Base-by-base conservation (phyloP, 2,329 filamentous ascomycete genomes). In the Balansia obtecta region DNA sequence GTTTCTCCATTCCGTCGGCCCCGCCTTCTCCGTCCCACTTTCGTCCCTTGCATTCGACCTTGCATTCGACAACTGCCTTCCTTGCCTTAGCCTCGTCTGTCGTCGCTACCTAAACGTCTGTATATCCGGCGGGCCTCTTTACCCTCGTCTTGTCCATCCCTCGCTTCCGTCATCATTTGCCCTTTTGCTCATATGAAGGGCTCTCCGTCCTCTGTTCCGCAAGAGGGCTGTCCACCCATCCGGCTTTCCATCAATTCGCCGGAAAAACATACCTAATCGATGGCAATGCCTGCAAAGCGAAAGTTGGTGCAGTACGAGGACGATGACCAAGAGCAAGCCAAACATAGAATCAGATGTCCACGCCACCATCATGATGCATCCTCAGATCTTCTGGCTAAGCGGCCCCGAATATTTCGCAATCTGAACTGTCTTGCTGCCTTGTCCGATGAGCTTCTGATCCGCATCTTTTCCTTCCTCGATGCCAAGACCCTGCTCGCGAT, bases 401-500 rank as follows among this genome's bases (percentile, higher is more conserved):
- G 50, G 12, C 38, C 18, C n/a, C 50, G 50, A 12, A 45, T 20
- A 3, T 32, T n/a, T 16, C 44, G 16, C n/a, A 12, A 32, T 7
- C 22, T 43, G 51, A 86, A 95, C 66, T 72, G 74, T 45, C 65
- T 96, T 15, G 87, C 87, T 7, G 69, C 67, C 9, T 74, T 97
- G 48, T 95, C 89, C 54, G 87, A 95, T 65, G 93, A 98, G 66
- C 74, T 97, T 34, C 76, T 95, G 33, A 71, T 97, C 50, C 86
- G 89, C 58, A 86, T 96, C 53, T 73, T 96, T 37, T 85, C 85
- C 4, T 85, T 80, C 62, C 74, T 95, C n/a, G 71, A 85, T 2
- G 77, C 87, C 32, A 69, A 75, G 8, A 77, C 83, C 30, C 76
- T 97, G 9, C 73, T 88, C 49, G 70, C 72, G 48, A 72, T 78